Evolutionary conservation across 2,329 filamentous ascomycete genomes (phyloP).

Genomic region (Colletotrichum somersetense): DNA sequence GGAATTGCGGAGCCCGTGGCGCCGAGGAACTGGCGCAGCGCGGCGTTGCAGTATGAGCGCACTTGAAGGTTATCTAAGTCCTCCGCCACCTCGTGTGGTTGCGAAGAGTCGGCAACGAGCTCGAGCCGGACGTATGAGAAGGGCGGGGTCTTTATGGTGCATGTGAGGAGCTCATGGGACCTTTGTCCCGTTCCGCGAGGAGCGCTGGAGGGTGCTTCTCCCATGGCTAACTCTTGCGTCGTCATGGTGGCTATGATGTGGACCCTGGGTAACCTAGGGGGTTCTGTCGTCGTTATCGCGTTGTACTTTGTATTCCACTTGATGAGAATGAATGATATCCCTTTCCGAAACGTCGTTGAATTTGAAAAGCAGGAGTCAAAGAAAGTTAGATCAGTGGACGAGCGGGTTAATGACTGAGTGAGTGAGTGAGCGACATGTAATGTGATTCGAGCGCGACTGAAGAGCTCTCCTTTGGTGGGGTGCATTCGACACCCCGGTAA

Average conservation of each 20-base stretch:
- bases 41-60: slow-evolving; percentile 72
- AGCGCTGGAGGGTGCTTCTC: slow-evolving; percentile 9
- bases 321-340: not conserved
- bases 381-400: not conserved
- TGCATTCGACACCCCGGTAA: not conserved
- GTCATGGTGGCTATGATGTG: slow-evolving; percentile 20
- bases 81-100: slow-evolving; percentile 14
- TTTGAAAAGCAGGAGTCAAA: slow-evolving; percentile 5
- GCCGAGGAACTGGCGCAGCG: slow-evolving; percentile 78
- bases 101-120: slow-evolving; percentile 52
- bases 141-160: slow-evolving; percentile 64
- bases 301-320: not conserved
- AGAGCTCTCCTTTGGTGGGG: slow-evolving; percentile 17
- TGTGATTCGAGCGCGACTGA: slow-evolving; percentile 30
- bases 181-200: slow-evolving; percentile 43
- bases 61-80: slow-evolving; percentile 72
- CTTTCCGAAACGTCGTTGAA: not conserved
- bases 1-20: slow-evolving; percentile 74
- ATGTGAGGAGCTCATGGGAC: slow-evolving; percentile 63
- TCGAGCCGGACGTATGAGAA: slow-evolving; percentile 71
- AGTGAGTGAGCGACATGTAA: slow-evolving; percentile 21
- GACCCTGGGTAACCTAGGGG: not conserved
- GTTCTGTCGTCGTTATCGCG: not conserved
- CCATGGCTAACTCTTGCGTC: slow-evolving; percentile 24
- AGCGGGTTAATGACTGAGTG: not conserved